Percentiles rank a stretch among this genome's conserved stretches.
Evolutionary conservation across 768 basidiomycete genomes (phyloP).

Genomic region (Lactarius hatsudake): DNA sequence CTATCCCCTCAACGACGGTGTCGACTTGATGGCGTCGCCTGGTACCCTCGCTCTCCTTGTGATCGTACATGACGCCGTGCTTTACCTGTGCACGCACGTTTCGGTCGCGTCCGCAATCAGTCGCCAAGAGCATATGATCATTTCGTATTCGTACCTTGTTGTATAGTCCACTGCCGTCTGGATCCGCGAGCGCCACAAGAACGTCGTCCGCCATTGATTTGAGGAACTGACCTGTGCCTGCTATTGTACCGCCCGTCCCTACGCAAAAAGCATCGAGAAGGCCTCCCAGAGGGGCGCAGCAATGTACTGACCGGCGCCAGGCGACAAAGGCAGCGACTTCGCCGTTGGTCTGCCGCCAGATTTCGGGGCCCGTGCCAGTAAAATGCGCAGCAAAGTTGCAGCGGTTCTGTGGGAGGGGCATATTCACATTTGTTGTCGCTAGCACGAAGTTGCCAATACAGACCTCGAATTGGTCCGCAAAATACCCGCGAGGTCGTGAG

Average conservation of each 20-base stretch:
- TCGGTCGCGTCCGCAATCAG: not conserved
- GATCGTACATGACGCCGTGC: conserved; percentile 92
- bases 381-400: conserved; percentile 91
- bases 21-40: conserved; percentile 93
- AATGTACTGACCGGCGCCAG: conserved; percentile 68
- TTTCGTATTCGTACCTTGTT: conserved; percentile 62
- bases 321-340: conserved; percentile 79
- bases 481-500: conserved; percentile 73
- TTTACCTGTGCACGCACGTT: conserved; percentile 52
- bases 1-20: conserved; percentile 93
- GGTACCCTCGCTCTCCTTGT: conserved; percentile 90
- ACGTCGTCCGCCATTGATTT: conserved; percentile 70
- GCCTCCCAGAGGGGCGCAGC: not conserved
- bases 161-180: conserved; percentile 91
- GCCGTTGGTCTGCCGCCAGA: conserved; percentile 90
- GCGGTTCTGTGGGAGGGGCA: conserved; percentile 52
- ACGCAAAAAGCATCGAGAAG: not conserved
- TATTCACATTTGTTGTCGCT: not conserved
- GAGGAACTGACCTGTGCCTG: conserved; percentile 76
- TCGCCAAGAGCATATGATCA: not conserved
- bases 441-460: not conserved
- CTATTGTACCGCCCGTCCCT: conserved; percentile 95
- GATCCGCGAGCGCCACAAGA: conserved; percentile 78
- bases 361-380: conserved; percentile 89
- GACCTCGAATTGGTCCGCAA: conserved; percentile 95